These are phyloP conservation scores for Pseudogymnoascus sp. DNA, from an alignment of 2,329 filamentous ascomycete genomes.

Conservation along the genomic window DNA sequence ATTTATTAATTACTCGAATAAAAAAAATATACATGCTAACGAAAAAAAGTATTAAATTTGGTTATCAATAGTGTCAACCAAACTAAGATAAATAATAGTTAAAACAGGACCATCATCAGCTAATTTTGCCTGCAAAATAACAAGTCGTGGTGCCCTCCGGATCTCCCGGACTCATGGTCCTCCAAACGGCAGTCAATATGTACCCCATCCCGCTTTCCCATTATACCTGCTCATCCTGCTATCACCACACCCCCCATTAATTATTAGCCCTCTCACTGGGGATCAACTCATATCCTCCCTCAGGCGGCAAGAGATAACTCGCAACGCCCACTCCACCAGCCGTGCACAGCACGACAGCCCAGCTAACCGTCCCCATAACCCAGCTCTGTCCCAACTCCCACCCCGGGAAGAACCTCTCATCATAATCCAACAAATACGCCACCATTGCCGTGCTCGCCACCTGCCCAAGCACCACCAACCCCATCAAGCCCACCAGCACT, in stretches of 20 bases:
- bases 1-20: not conserved
- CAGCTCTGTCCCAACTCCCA: conserved; percentile 77
- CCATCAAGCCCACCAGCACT: conserved; percentile 59
- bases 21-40: not conserved
- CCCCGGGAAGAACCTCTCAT: conserved; percentile 74
- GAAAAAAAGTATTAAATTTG: not conserved
- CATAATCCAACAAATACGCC: conserved; percentile 75
- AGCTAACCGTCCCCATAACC: conserved; percentile 58
- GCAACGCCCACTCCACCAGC: conserved; percentile 57
- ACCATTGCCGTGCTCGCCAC: conserved; percentile 74
- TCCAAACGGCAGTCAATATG: not conserved
- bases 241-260: not conserved
- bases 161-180: not conserved
- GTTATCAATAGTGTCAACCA: not conserved
- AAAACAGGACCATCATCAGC: not conserved
- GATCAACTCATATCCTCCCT: conserved; percentile 81
- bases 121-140: not conserved
- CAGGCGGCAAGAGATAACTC: conserved; percentile 63
- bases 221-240: not conserved
- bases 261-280: conserved; percentile 31
- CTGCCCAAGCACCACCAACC: conserved; percentile 60
- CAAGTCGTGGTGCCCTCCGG: not conserved
- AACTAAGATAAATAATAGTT: not conserved
- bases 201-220: not conserved
- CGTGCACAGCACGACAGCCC: conserved; percentile 43